A percentile compares a stretch with the other conserved stretches of the same genome.
phyloP scores from a whole-genome alignment of 441 rosid species.

The Populus hybrid region DNA sequence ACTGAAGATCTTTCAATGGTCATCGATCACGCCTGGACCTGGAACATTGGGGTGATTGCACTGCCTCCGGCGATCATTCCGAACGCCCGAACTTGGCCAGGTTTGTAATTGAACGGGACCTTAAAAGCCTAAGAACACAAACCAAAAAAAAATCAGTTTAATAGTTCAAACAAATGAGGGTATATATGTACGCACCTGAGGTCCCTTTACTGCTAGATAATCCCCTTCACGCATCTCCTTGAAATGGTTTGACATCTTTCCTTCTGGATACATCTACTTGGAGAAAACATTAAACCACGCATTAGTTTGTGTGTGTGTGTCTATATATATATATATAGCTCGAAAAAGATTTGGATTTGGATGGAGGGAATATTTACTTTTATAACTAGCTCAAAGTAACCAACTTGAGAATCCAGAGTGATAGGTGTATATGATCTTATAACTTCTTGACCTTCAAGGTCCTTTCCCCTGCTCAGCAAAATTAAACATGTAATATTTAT shows the following conservation, averaged over 20 bases:
- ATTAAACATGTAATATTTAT: not conserved
- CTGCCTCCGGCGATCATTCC: conserved; percentile 94
- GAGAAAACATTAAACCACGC: not conserved
- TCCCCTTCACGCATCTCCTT: conserved; percentile 76
- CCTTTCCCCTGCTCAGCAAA: conserved; percentile 55
- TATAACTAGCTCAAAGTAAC: conserved; percentile 69
- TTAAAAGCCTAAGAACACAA: not conserved
- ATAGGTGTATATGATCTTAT: conserved; percentile 83
- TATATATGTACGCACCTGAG: conserved; percentile 44
- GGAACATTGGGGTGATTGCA: conserved; percentile 93
- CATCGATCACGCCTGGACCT: conserved; percentile 34
- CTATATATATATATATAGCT: too few relatives aligned
- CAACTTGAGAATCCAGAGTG: conserved; percentile 75
- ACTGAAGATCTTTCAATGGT: too few relatives aligned
- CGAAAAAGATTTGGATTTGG: too few relatives aligned
- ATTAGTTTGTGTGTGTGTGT: too few relatives aligned
- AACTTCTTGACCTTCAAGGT: conserved; percentile 65
- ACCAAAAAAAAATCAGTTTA: too few relatives aligned
- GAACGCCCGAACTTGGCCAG: conserved; percentile 65
- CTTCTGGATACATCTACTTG: conserved; percentile 80
- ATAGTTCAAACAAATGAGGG: too few relatives aligned
- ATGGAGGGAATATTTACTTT: conserved; percentile 40
- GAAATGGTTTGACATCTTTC: conserved; percentile 92
- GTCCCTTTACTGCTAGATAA: conserved; percentile 74
- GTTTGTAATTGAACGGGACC: conserved; percentile 72